Conservation (phyloP, 805 yeast genomes). For the Wickerhamomyces alni region DNA sequence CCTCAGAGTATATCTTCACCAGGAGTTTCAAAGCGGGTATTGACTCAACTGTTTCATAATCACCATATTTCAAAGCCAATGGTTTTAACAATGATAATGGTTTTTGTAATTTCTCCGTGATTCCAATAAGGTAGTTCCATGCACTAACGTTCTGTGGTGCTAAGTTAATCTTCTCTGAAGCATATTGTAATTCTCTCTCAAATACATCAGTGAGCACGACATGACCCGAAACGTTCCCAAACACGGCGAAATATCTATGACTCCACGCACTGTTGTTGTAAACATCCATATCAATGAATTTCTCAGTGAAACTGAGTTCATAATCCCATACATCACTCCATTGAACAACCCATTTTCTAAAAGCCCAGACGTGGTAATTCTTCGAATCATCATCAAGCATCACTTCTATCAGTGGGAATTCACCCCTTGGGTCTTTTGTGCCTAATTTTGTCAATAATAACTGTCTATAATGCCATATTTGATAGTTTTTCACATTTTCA, state of each 20-base stretch:
- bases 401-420: slow-evolving; percentile 54
- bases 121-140: slow-evolving; percentile 78
- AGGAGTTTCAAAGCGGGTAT: slow-evolving; percentile 60
- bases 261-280: slow-evolving; percentile 94
- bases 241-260: slow-evolving; percentile 62
- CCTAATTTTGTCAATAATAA: slow-evolving; percentile 39
- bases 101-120: slow-evolving; percentile 30
- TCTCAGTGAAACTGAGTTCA: slow-evolving; percentile 48
- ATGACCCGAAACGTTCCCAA: slow-evolving; percentile 18
- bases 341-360: slow-evolving; percentile 75
- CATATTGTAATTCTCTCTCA: slow-evolving; percentile 47
- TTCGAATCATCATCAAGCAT: slow-evolving; percentile 79
- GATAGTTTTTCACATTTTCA: slow-evolving; percentile 84
- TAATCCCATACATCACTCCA: slow-evolving; percentile 41
- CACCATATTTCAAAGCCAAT: slow-evolving; percentile 41
- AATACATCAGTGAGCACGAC: slow-evolving; percentile 15
- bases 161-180: slow-evolving; percentile 38
- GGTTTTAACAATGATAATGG: slow-evolving; percentile 34
- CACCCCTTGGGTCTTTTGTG: slow-evolving; percentile 42
- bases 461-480: slow-evolving; percentile 94
- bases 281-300: slow-evolving; percentile 53
- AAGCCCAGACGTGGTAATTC: slow-evolving; percentile 96
- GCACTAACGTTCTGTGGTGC: slow-evolving; percentile 81
- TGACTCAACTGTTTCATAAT: slow-evolving; percentile 30
- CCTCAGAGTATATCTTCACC: slow-evolving; percentile 39